Percentiles rank a stretch among this genome's conserved stretches.
phyloP scores from a whole-genome alignment of 192 early-diverging fungal genomes.

The Coemansia brasiliensis region DNA sequence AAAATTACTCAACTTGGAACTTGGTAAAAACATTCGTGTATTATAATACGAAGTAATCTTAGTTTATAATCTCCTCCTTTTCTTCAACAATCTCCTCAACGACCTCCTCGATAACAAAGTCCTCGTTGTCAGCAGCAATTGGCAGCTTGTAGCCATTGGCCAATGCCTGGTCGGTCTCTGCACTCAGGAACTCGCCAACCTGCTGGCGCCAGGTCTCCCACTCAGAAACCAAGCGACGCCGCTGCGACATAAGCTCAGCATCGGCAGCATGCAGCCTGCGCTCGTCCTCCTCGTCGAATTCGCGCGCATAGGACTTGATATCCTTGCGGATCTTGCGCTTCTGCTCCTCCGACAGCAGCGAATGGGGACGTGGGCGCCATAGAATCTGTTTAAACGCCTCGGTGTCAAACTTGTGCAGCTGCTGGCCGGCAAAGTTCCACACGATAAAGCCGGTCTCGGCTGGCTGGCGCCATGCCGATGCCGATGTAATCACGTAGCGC shows the following conservation, averaged over 20 bases:
- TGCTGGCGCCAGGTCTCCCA: slow-evolving; percentile 82
- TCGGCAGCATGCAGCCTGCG: slow-evolving; percentile 67
- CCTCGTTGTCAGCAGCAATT: slow-evolving; percentile 81
- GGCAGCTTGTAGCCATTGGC: slow-evolving; percentile 69
- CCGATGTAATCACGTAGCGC: slow-evolving; percentile 84
- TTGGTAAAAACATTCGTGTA: too few relatives aligned
- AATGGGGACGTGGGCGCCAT: slow-evolving; percentile 92
- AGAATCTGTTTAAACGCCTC: slow-evolving; percentile 89
- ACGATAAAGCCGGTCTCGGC: slow-evolving; percentile 88
- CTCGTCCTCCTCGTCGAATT: slow-evolving; percentile 90
- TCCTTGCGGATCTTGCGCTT: slow-evolving; percentile 90
- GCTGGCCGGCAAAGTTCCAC: slow-evolving; percentile 89
- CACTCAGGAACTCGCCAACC: slow-evolving; percentile 57
- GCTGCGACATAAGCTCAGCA: slow-evolving; percentile 73
- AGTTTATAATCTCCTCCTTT: slow-evolving; percentile 50
- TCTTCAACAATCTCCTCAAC: slow-evolving; percentile 70
- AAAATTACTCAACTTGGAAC: not conserved
- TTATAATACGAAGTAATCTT: not conserved
- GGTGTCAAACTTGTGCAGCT: slow-evolving; percentile 70
- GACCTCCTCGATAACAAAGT: slow-evolving; percentile 86
- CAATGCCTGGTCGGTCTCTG: slow-evolving; percentile 57
- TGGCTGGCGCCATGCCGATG: slow-evolving; percentile 83
- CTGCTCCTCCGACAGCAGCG: slow-evolving; percentile 74
- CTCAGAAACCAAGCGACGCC: slow-evolving; percentile 73
- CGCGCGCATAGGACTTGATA: slow-evolving; percentile 81